Evolutionary conservation across 805 yeast species (phyloP).

Genomic region (Starmerella roubikii): DNA sequence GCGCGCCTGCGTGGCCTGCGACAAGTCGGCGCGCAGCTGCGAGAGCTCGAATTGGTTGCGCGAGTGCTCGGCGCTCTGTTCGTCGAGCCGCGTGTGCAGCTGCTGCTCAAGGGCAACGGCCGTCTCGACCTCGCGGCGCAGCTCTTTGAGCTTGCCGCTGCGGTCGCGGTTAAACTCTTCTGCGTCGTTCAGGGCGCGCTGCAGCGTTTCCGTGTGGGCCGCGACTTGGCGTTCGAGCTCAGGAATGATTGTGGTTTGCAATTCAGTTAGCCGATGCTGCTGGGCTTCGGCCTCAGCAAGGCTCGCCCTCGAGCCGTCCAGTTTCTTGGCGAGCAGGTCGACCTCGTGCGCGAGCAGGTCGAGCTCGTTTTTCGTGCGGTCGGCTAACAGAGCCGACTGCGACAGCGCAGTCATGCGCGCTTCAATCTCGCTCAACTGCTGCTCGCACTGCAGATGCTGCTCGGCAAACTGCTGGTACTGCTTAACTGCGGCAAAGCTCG

Average conservation of each 20-base stretch:
- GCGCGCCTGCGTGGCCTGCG: slow-evolving; percentile 29
- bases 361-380: slow-evolving; percentile 12
- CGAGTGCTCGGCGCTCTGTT: slow-evolving; percentile 3
- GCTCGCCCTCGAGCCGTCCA: slow-evolving; percentile 1
- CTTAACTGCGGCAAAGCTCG: slow-evolving; percentile 4
- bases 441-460: background rate
- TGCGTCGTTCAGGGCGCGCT: slow-evolving; percentile 56
- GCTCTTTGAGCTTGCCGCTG: slow-evolving; percentile 59
- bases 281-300: background rate
- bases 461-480: slow-evolving; percentile 5
- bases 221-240: slow-evolving; percentile 20
- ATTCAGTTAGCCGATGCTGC: background rate
- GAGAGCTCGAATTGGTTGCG: slow-evolving; percentile 9
- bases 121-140: slow-evolving; percentile 27
- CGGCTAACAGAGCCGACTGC: slow-evolving; percentile 1
- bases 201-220: slow-evolving; percentile 30
- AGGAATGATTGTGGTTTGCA: slow-evolving; percentile 1
- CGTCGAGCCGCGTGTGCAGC: slow-evolving; percentile 5
- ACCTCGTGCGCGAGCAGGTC: slow-evolving; percentile 7
- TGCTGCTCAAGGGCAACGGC: slow-evolving; percentile 1
- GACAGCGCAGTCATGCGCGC: background rate
- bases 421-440: background rate
- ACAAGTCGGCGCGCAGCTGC: slow-evolving; percentile 10
- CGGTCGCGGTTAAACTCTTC: slow-evolving; percentile 68
- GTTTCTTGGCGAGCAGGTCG: background rate